Base-by-base conservation (phyloP, 257 asterid species). In the Datura wrightii region DNA sequence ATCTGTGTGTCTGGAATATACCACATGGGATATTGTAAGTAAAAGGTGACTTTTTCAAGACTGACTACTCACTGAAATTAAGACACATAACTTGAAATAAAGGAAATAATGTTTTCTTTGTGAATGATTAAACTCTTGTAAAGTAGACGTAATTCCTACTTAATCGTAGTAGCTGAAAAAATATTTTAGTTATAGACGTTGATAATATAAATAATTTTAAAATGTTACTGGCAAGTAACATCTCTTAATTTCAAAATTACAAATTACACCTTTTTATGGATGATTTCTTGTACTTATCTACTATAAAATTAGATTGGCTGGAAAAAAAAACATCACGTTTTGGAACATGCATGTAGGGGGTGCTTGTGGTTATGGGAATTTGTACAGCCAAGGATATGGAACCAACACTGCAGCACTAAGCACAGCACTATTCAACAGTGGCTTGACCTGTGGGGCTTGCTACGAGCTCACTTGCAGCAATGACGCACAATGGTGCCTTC, bases 331-430 rank as follows among this genome's bases (percentile, higher is more conserved):
- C 31, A 6, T 56, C 13, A 10, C 5, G 18, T 10, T 63, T 31
- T 63, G 70, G 42, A 31, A 14, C 74, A 66, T 66, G 19, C 11
- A 6, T 74, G 60, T 31, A 74, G 44, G 13, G 5, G 59, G 58
- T 74, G 80, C 80, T 48, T 74, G 80, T 48, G 80, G 59, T 0
- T 46, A 72, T 72, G 94, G 94, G 1, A 92, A 92, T 82, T 89
- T 92, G 88, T 91, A 92, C 62, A 88, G 90, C 80, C 89, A 85
- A 55, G 95, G 94, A n/a, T 92, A 92, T 24, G 92, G 92, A 62
- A 92, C 91, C 59, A 90, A 91, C 81, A 92, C 95, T 2, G 93
- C 95, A 14, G 95, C 95, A 15, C 90, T 92, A 6, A 92, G 95
- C 79, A 44, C 80, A 72, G 3, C 39, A n/a, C n/a, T 72, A n/a